These are phyloP conservation scores for Alternaria gansuensis DNA, from an alignment of 2,329 filamentous ascomycete species.

Conservation along the genomic window DNA sequence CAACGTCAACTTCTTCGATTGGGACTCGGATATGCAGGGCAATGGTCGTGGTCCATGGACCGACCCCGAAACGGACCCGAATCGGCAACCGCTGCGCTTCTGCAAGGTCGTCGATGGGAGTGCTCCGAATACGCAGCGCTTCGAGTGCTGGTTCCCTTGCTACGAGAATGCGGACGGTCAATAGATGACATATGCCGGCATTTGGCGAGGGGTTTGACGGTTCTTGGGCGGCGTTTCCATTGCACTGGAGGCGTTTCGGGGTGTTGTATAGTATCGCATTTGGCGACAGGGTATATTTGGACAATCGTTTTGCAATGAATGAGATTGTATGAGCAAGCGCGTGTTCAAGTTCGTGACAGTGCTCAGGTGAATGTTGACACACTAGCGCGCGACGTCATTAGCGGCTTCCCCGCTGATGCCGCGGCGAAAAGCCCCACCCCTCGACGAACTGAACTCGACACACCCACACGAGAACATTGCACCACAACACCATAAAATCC, in stretches of 20 bases:
- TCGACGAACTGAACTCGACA: too few relatives aligned
- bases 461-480: too few relatives aligned
- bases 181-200: background rate
- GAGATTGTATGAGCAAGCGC: background rate
- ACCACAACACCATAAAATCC: too few relatives aligned
- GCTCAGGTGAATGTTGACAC: background rate
- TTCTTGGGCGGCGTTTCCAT: background rate
- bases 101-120: slow-evolving; percentile 12
- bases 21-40: slow-evolving; percentile 18
- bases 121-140: slow-evolving; percentile 4
- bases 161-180: slow-evolving; percentile 16
- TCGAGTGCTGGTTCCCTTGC: slow-evolving; percentile 21
- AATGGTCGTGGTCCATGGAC: slow-evolving; percentile 20
- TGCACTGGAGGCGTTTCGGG: too few relatives aligned
- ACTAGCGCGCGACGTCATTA: background rate
- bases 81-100: slow-evolving; percentile 4
- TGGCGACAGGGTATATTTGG: background rate
- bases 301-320: background rate
- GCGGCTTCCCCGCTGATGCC: background rate
- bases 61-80: slow-evolving; percentile 5
- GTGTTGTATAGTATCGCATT: too few relatives aligned
- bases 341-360: background rate
- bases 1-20: slow-evolving; percentile 14
- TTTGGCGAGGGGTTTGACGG: background rate
- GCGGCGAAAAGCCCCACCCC: too few relatives aligned